These are phyloP conservation scores for Sambucus nigra DNA, from an alignment of 129 eudicot species.

Conservation along the genomic window DNA sequence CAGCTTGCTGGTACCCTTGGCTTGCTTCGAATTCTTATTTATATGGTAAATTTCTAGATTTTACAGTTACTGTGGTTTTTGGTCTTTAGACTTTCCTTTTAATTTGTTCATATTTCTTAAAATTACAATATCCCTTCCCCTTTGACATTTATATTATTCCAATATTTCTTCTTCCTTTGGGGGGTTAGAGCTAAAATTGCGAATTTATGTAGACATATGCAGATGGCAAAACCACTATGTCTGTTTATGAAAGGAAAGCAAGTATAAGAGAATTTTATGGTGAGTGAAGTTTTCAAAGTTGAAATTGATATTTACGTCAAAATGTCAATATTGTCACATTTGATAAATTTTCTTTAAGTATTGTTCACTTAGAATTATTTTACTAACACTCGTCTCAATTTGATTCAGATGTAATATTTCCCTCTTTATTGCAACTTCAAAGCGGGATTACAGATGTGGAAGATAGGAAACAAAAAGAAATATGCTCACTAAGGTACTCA, in stretches of 20 bases:
- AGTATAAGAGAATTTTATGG: constrained; percentile 59
- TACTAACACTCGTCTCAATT: neutral
- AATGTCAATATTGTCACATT: neutral
- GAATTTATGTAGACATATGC: constrained; percentile 39
- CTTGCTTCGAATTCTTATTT: constrained; percentile 42
- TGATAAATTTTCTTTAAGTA: neutral
- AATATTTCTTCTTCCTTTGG: constrained; percentile 2
- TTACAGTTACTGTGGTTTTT: neutral
- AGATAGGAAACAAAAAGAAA: constrained; percentile 60
- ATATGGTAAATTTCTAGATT: constrained; percentile 29
- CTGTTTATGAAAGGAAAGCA: constrained; percentile 54
- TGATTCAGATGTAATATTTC: constrained; percentile 57
- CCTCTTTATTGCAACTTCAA: constrained; percentile 78
- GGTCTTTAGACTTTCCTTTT: neutral
- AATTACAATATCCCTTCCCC: constrained; percentile 10
- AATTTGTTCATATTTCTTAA: neutral
- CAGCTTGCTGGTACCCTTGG: constrained; percentile 52
- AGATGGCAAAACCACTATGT: constrained; percentile 57
- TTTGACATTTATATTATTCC: neutral
- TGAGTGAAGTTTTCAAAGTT: constrained; percentile 17
- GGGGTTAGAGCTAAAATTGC: constrained; percentile 11
- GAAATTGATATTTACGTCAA: neutral
- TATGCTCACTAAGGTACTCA: constrained; percentile 41
- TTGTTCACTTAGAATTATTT: neutral
- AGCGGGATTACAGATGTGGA: constrained; percentile 73